Evolutionary conservation across 2,329 filamentous ascomycete species (phyloP), one percentile per base, ranked within the genome.

Genomic region (Scytalidium sp.): DNA sequence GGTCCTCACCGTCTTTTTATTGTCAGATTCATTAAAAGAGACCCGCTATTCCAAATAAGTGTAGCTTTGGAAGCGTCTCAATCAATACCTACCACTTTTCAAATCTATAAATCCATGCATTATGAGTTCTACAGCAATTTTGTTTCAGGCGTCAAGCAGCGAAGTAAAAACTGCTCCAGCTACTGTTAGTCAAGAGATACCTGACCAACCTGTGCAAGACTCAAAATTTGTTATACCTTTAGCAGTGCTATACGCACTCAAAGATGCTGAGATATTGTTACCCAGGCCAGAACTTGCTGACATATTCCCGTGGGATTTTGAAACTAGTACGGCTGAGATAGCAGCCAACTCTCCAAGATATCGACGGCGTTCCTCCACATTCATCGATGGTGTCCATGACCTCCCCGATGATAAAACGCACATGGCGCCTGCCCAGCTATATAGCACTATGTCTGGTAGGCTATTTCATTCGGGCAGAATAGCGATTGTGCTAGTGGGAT

Each of bases 401-500:
- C 79, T 96, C 47, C 84, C 89, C 8, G 87, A 92, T 65, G 90
- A 90, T 62, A 76, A 60, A 43, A 78, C 80, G 17, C 82, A 93
- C 60, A 83, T 96, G 81, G 94, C 94, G 4, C 94, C 94, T 23
- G 94, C 94, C 59, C 94, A 99, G 73, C 80, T 99, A 42, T 99
- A 99, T 75, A 97, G 91, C 69, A 99, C 94, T 47, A 96, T 97
- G 80, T 97, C 93, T 43, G 94, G 94, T 44, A 84, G 94, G 40
- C 83, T 99, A 23, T 99, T 99, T 68, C 94, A 99, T 70, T 97
- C 94, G 19, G 94, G 94, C 43, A 85, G 93, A 50, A 99, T 99
- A 66, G 93, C 93, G 43, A 97, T 99, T 61, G 93, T 94, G 57
- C 97, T 96, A 67, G 94, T 97, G 58, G 94, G 94, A 20, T 81